Evolutionary conservation across 1,139 yeast species (phyloP).

Genomic region (Diutina ranongensis): DNA sequence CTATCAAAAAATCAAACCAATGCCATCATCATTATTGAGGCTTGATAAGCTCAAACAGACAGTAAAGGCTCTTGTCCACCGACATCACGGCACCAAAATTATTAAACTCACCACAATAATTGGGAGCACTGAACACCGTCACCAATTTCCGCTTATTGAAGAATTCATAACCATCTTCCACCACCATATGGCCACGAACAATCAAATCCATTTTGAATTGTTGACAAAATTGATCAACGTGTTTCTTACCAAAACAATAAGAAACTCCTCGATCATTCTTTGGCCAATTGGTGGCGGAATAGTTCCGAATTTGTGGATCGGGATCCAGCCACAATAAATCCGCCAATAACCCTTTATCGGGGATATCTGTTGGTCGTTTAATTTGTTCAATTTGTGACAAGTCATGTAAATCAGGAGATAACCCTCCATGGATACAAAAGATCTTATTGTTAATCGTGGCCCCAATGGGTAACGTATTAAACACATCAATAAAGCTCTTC

Average conservation of each 20-base stretch:
- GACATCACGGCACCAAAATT: conserved; percentile 90
- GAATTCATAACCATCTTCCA: conserved; percentile 86
- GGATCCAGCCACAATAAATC: conserved; percentile 89
- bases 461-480: conserved; percentile 77
- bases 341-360: conserved; percentile 70
- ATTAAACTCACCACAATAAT: conserved; percentile 84
- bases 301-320: conserved; percentile 40
- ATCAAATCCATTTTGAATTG: conserved; percentile 68
- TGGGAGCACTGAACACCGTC: conserved; percentile 80
- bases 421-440: conserved; percentile 84
- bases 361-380: conserved; percentile 78
- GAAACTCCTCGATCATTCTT: conserved; percentile 83
- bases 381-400: conserved; percentile 60
- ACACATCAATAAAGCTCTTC: conserved; percentile 72
- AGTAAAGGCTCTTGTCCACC: conserved; percentile 62
- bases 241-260: conserved; percentile 64
- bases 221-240: conserved; percentile 60
- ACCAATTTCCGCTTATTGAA: conserved; percentile 68
- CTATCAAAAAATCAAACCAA: too few relatives aligned
- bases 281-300: conserved; percentile 49
- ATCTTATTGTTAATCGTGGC: conserved; percentile 79
- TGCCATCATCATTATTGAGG: conserved; percentile 43
- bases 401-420: conserved; percentile 61
- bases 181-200: conserved; percentile 88
- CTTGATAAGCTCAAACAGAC: conserved; percentile 74